Evolutionary conservation across 2,329 filamentous ascomycete genomes (phyloP), one percentile per base, ranked within the genome.

Genomic region (Alternaria sp.): DNA sequence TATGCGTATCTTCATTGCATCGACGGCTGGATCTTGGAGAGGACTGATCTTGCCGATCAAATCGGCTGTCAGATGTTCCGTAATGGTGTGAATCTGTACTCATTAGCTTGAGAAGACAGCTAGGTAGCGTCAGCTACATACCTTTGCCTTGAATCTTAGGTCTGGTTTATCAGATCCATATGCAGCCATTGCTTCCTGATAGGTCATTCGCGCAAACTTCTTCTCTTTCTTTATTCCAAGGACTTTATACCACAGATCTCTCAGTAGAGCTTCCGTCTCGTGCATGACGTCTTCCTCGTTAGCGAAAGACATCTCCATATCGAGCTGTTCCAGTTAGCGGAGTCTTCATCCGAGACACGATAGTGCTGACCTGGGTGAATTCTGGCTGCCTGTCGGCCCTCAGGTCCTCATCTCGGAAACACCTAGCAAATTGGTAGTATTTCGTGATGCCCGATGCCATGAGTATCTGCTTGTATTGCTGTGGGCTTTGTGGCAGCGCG

Each of bases 401-500:
- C 36, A 96, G 84, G 78, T 98, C 96, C 77, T 99, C 96, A 74
- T 99, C 96, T 13, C 96, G 90, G 80, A 97, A 99, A 76, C 96
- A 99, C 67, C 89, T 90, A 2, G 96, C 96, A 81, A 97, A 93
- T 74, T 99, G 96, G 79, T 91, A 96, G 78, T 99, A 99, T 44
- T 87, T 88, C 1, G 86, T 82, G 11, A 97, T 87, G 0, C 95
- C 95, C 64, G 92, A 91, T 0, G 93, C 92, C 93, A 99, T 98
- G 45, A 99, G 86, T 2, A 97, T 92, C 82, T 99, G 96, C 82
- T 99, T 99, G 78, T 98, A 99, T 79, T 99, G 96, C 79, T 99
- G 96, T 0, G 96, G 96, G 69, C 95, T 98, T 78, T 99, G 96
- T 0, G 94, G 94, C 19, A 99, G 83, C 9, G 96, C 96, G 79